Percentiles rank a stretch among this genome's conserved stretches.
phyloP scores from a whole-genome alignment of 2,329 filamentous ascomycete genomes.

The Colletotrichum tofieldiae region DNA sequence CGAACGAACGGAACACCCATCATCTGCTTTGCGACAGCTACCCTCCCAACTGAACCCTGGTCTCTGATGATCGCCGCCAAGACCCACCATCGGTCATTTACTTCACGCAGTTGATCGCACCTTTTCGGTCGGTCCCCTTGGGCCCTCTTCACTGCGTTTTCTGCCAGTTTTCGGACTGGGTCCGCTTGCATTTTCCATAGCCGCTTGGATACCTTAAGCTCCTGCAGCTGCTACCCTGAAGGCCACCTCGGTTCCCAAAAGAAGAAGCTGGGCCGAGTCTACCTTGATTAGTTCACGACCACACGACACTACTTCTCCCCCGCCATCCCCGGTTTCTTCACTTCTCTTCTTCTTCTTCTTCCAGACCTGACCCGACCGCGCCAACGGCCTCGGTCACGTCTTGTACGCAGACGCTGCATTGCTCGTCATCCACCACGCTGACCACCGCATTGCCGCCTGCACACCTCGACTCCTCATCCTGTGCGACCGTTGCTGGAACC shows the following conservation, averaged over 20 bases:
- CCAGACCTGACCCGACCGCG: conserved; percentile 24
- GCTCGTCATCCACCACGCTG: conserved; percentile 35
- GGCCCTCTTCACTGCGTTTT: conserved; percentile 29
- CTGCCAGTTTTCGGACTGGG: conserved; percentile 25
- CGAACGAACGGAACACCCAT: conserved; percentile 6
- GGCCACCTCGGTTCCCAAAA: conserved; percentile 14
- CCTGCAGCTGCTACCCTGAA: conserved; percentile 38
- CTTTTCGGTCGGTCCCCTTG: conserved; percentile 30
- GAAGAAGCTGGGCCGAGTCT: conserved; percentile 21
- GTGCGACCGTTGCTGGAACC: conserved; percentile 35
- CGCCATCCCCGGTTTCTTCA: conserved; percentile 33
- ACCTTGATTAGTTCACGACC: not conserved
- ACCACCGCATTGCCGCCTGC: conserved; percentile 40
- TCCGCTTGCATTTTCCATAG: conserved; percentile 23
- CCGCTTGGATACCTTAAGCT: conserved; percentile 33
- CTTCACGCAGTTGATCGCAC: conserved; percentile 42
- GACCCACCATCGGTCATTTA: conserved; percentile 44
- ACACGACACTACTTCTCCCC: conserved; percentile 30
- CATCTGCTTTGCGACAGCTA: conserved; percentile 13
- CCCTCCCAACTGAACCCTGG: conserved; percentile 27
- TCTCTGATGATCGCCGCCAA: conserved; percentile 43
- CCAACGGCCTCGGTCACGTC: conserved; percentile 39
- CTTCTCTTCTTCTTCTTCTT: conserved; percentile 19
- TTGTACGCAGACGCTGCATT: conserved; percentile 37
- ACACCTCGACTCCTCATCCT: conserved; percentile 20